Evolutionary conservation across 1,139 yeast species (phyloP).

Genomic region (Nakaseomyces nivariensis): DNA sequence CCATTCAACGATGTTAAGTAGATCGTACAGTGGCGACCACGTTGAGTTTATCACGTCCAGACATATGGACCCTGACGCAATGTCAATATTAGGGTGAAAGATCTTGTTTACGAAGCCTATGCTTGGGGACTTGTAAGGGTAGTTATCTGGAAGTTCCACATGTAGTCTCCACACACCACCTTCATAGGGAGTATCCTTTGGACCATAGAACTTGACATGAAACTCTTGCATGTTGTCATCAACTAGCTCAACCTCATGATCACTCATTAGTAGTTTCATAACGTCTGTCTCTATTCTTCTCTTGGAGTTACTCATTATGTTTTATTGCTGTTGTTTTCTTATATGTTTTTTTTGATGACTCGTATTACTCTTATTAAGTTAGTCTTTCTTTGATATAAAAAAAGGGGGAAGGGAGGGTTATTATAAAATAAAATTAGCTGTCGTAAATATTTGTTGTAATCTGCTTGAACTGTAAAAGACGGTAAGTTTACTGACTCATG

Average conservation of each 20-base stretch:
- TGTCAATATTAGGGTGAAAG: conserved; percentile 90
- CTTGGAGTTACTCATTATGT: conserved; percentile 36
- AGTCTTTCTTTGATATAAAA: neutral
- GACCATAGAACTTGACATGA: conserved; percentile 79
- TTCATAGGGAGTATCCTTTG: conserved; percentile 79
- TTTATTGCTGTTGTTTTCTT: neutral
- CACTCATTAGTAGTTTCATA: conserved; percentile 91
- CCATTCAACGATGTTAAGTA: conserved; percentile 82
- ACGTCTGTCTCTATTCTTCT: conserved; percentile 95
- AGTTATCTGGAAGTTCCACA: conserved; percentile 91
- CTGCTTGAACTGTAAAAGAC: too few relatives aligned
- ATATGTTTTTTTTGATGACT: neutral
- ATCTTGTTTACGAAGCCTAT: conserved; percentile 89
- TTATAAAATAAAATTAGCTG: too few relatives aligned
- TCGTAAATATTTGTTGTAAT: too few relatives aligned
- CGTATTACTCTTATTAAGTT: neutral
- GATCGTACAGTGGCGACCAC: conserved; percentile 97
- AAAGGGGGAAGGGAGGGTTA: too few relatives aligned
- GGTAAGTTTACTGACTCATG: too few relatives aligned
- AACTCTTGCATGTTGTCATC: conserved; percentile 90
- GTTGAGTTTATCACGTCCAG: conserved; percentile 95
- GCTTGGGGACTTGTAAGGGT: conserved; percentile 92
- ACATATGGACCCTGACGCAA: conserved; percentile 86
- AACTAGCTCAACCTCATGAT: conserved; percentile 76
- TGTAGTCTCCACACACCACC: conserved; percentile 88